phyloP scores from a whole-genome alignment of 352 stramenopile species.

The Thalassiosira allenii region DNA sequence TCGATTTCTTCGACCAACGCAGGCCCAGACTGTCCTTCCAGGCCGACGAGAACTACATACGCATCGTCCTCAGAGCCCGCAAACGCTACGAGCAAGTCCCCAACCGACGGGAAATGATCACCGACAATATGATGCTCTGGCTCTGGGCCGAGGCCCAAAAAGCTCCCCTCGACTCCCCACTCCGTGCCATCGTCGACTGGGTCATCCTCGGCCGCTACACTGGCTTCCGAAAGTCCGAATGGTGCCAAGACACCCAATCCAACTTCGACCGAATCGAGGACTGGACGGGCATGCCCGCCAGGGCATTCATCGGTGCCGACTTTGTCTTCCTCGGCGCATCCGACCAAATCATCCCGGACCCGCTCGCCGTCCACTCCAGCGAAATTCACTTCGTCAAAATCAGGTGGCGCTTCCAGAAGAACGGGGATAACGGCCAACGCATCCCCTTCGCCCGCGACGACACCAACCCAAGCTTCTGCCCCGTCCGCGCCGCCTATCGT shows the following conservation, averaged over 20 bases:
- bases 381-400: not conserved
- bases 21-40: not conserved
- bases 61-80: constrained; percentile 1
- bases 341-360: not conserved
- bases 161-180: not conserved
- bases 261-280: too few species aligned
- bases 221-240: not conserved
- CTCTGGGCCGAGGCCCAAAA: too few species aligned
- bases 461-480: not conserved
- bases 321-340: not conserved
- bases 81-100: constrained; percentile 14
- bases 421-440: constrained; percentile 11
- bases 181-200: not conserved
- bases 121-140: constrained; percentile 30
- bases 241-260: not conserved
- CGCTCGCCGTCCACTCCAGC: not conserved
- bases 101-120: constrained; percentile 17
- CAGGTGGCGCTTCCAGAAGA: constrained; percentile 21
- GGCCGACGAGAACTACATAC: not conserved
- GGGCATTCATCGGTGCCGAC: constrained; percentile 10
- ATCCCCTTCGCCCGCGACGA: constrained; percentile 19
- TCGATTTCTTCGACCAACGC: constrained; percentile 5
- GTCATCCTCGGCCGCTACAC: not conserved
- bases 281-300: too few species aligned
- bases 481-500: not conserved